Evolutionary conservation across 306 rosid genomes (phyloP).

Genomic region (Chamaecrista fasciculata): DNA sequence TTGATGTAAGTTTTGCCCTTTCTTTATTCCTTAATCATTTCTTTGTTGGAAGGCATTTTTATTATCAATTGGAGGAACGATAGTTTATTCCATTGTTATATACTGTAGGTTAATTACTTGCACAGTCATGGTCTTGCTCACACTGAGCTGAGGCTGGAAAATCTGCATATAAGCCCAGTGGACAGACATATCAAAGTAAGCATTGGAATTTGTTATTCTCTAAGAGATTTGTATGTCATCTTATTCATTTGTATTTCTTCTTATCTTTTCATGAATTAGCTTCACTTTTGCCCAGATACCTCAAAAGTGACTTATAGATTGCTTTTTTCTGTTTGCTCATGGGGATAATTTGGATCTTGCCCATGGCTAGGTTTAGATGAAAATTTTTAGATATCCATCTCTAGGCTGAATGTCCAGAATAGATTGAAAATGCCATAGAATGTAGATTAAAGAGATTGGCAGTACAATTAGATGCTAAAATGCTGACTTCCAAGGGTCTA

Average conservation of each 20-base stretch:
- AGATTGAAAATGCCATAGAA: conserved; percentile 19
- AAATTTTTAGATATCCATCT: conserved; percentile 4
- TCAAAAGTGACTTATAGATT: conserved; percentile 9
- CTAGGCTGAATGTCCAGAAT: conserved; percentile 5
- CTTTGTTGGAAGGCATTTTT: neutral
- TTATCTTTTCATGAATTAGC: conserved; percentile 16
- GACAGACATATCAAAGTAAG: conserved; percentile 98
- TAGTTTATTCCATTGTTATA: conserved; percentile 32
- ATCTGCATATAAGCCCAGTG: conserved; percentile 93
- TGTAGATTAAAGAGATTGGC: conserved; percentile 19
- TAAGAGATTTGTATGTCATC: neutral
- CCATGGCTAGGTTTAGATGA: neutral
- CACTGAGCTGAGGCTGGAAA: conserved; percentile 93
- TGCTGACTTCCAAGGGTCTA: conserved; percentile 20
- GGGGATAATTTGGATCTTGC: conserved; percentile 5
- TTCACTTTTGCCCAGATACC: conserved; percentile 23
- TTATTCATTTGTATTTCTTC: conserved; percentile 23
- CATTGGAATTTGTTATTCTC: conserved; percentile 6
- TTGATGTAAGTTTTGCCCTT: too few species aligned
- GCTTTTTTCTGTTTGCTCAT: conserved; percentile 5
- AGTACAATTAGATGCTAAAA: conserved; percentile 11
- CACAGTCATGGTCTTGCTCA: conserved; percentile 99
- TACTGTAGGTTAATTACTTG: conserved; percentile 82
- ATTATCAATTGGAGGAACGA: conserved; percentile 20
- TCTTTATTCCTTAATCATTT: conserved; percentile 10